Conservation (phyloP, 768 basidiomycete species). For the Terana coerulea region DNA sequence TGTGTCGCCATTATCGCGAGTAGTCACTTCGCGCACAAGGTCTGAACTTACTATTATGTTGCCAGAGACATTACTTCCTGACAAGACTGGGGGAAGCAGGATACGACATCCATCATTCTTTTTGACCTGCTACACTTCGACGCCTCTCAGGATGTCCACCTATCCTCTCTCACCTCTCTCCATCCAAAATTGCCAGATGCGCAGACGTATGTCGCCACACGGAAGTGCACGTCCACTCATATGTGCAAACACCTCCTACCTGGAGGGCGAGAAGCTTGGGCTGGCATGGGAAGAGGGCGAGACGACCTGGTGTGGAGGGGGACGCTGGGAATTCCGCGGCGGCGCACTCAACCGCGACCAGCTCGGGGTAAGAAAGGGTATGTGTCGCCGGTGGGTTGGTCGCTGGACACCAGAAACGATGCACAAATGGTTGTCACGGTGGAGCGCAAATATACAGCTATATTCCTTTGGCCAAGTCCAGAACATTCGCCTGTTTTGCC, state of each 20-base stretch:
- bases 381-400: slow-evolving; percentile 65
- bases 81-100: too few species aligned
- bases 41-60: too few species aligned
- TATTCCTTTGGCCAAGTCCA: too few species aligned
- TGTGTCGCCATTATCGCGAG: slow-evolving; percentile 44
- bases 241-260: slow-evolving; percentile 54
- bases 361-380: slow-evolving; percentile 48
- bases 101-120: slow-evolving; percentile 60
- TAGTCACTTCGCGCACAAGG: too few species aligned
- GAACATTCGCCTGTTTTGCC: too few species aligned
- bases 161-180: slow-evolving; percentile 47
- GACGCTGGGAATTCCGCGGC: slow-evolving; percentile 34
- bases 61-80: too few species aligned
- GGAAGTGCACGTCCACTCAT: slow-evolving; percentile 52
- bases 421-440: too few species aligned
- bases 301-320: slow-evolving; percentile 46
- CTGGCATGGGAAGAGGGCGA: slow-evolving; percentile 44
- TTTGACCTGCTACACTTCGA: slow-evolving; percentile 74
- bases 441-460: too few species aligned
- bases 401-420: too few species aligned
- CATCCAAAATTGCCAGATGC: slow-evolving; percentile 39
- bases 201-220: slow-evolving; percentile 57
- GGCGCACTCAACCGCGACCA: slow-evolving; percentile 43
- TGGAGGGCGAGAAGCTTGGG: slow-evolving; percentile 34
- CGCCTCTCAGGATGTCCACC: slow-evolving; percentile 50